These are phyloP conservation scores for Ilex asprella DNA, from an alignment of 257 asterid genomes.

Conservation along the genomic window DNA sequence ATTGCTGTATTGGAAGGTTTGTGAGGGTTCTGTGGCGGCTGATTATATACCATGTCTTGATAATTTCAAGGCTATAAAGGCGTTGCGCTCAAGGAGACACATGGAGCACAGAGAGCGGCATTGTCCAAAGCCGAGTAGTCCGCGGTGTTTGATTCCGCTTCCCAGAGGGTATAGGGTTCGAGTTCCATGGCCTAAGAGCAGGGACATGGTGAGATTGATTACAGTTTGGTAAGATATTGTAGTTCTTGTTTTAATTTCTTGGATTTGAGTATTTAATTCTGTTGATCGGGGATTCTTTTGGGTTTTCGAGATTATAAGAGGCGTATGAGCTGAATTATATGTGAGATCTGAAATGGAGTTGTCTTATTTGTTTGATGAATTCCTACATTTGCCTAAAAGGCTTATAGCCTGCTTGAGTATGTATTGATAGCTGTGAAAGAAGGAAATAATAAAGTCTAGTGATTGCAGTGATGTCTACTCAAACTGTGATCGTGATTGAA, in stretches of 20 bases:
- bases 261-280: neutral
- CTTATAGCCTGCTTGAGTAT: too few relatives aligned
- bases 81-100: slow-evolving; percentile 47
- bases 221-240: slow-evolving; percentile 51
- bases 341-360: too few relatives aligned
- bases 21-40: slow-evolving; percentile 40
- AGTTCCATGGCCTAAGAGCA: slow-evolving; percentile 94
- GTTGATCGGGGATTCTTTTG: neutral
- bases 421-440: too few relatives aligned
- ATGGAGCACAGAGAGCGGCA: slow-evolving; percentile 97
- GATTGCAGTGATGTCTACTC: too few relatives aligned
- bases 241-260: neutral
- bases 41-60: slow-evolving; percentile 94
- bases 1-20: slow-evolving; percentile 54
- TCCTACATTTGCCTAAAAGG: too few relatives aligned
- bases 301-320: too few relatives aligned
- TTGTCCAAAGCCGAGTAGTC: slow-evolving; percentile 51
- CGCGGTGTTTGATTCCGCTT: slow-evolving; percentile 75
- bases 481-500: too few relatives aligned
- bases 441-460: too few relatives aligned
- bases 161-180: slow-evolving; percentile 66
- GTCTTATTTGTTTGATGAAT: too few relatives aligned
- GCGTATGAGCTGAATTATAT: too few relatives aligned
- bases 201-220: slow-evolving; percentile 92
- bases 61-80: slow-evolving; percentile 58